Percentiles rank a stretch among this genome's conserved stretches.
Conservation (phyloP, 495 filamentous ascomycete genomes). For the Penicillium simplicissimum region DNA sequence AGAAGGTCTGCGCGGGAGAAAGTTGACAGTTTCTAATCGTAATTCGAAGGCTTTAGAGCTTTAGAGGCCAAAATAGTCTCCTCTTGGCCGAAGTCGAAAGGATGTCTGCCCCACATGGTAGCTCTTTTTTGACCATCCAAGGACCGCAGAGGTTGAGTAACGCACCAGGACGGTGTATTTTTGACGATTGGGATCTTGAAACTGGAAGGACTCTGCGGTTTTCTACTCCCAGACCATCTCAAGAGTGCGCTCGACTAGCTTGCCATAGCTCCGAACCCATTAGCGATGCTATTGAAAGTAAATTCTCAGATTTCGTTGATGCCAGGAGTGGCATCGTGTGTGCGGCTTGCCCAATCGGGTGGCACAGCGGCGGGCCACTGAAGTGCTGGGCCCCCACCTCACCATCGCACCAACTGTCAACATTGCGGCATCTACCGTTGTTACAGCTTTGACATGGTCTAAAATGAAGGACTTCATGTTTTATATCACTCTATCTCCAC, state of each 20-base stretch:
- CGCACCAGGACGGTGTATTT: neutral
- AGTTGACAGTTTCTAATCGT: neutral
- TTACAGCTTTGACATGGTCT: neutral
- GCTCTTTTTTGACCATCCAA: neutral
- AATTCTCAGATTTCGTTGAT: too few relatives aligned
- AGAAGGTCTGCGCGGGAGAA: neutral
- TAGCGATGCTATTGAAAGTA: too few relatives aligned
- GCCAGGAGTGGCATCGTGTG: neutral
- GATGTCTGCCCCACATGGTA: neutral
- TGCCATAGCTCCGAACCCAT: too few relatives aligned
- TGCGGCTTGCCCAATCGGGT: neutral
- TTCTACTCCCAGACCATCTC: too few relatives aligned
- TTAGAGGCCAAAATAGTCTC: neutral
- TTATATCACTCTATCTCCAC: neutral
- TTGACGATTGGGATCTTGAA: neutral
- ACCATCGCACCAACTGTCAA: neutral
- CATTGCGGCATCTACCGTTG: neutral
- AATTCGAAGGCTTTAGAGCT: neutral
- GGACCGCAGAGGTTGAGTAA: neutral
- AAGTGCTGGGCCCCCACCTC: neutral
- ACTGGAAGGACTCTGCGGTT: too few relatives aligned
- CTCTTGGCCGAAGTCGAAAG: neutral
- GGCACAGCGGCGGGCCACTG: neutral
- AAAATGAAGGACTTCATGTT: neutral
- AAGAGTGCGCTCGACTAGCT: too few relatives aligned